Evolutionary conservation across 2,329 filamentous ascomycete genomes (phyloP).

Genomic region (Helotiales sp.): DNA sequence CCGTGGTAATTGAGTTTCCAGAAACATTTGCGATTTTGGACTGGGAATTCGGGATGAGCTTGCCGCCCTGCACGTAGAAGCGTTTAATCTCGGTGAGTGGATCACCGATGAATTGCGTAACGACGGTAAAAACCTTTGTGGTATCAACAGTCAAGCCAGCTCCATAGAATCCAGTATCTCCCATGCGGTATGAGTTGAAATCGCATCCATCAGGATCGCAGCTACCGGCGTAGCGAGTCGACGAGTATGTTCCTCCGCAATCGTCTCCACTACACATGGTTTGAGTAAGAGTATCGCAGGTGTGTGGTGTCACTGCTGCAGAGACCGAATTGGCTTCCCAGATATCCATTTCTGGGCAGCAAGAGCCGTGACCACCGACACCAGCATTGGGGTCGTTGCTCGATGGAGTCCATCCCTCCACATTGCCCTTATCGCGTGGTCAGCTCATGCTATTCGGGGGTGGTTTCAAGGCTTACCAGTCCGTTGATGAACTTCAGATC

Average conservation of each 20-base stretch:
- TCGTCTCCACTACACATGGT: conserved; percentile 40
- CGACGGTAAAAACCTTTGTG: conserved; percentile 52
- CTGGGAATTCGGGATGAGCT: conserved; percentile 50
- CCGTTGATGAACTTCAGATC: conserved; percentile 56
- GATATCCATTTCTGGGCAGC: conserved; percentile 68
- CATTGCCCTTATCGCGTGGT: conserved; percentile 45
- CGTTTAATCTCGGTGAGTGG: conserved; percentile 46
- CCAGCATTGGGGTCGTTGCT: conserved; percentile 51
- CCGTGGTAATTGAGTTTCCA: conserved; percentile 55
- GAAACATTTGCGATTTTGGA: conserved; percentile 45
- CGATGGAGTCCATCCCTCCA: conserved; percentile 50
- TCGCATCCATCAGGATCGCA: conserved; percentile 63
- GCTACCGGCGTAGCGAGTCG: conserved; percentile 49
- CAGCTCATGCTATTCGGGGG: background rate
- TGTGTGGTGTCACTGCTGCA: conserved; percentile 57
- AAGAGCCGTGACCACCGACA: conserved; percentile 54
- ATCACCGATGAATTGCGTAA: conserved; percentile 58
- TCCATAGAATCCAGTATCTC: conserved; percentile 56
- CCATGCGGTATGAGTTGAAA: conserved; percentile 61
- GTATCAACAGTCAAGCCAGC: conserved; percentile 52
- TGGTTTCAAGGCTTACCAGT: conserved; percentile 36
- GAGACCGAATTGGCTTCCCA: conserved; percentile 63
- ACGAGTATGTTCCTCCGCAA: conserved; percentile 43
- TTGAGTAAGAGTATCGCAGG: conserved; percentile 47
- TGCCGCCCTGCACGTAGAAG: conserved; percentile 45